Evolutionary conservation across 768 basidiomycete genomes (phyloP).

Genomic region (Boletus subparvulus): DNA sequence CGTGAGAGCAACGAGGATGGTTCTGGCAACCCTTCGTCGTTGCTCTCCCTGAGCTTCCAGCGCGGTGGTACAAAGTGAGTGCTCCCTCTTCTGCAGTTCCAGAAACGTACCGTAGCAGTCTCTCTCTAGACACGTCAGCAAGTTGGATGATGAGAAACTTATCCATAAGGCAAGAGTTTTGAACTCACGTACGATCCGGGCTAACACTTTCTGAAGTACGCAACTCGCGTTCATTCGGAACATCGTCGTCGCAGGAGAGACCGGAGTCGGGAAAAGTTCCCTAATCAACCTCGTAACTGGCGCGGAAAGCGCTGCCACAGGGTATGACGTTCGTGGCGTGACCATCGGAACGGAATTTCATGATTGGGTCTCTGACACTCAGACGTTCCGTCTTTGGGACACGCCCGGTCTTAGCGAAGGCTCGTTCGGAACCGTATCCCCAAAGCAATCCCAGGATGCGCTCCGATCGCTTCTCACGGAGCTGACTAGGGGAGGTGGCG

Average conservation of each 20-base stretch:
- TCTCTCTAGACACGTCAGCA: background rate
- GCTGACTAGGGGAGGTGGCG: conserved; percentile 15
- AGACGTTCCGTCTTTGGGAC: conserved; percentile 31
- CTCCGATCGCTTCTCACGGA: conserved; percentile 28
- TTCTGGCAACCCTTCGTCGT: conserved; percentile 8
- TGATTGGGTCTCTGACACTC: conserved; percentile 11
- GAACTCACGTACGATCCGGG: background rate
- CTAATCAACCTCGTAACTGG: conserved; percentile 31
- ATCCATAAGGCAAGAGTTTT: conserved; percentile 2
- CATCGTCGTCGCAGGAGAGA: conserved; percentile 30
- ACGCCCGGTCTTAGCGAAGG: conserved; percentile 34
- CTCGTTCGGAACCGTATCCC: conserved; percentile 21
- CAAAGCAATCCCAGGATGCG: conserved; percentile 25
- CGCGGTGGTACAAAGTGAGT: conserved; percentile 5
- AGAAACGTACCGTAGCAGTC: background rate
- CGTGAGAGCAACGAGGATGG: conserved; percentile 27
- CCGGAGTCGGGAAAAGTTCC: conserved; percentile 33
- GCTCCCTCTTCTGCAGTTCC: background rate
- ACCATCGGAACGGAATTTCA: conserved; percentile 22
- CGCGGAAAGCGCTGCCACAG: conserved; percentile 20
- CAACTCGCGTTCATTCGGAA: conserved; percentile 23
- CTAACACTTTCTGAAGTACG: conserved; percentile 9
- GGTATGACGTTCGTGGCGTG: conserved; percentile 22
- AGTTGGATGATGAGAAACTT: conserved; percentile 7
- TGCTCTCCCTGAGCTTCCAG: background rate